phyloP scores from a whole-genome alignment of 2,329 filamentous ascomycete genomes.

The Chaetomium strumarium region DNA sequence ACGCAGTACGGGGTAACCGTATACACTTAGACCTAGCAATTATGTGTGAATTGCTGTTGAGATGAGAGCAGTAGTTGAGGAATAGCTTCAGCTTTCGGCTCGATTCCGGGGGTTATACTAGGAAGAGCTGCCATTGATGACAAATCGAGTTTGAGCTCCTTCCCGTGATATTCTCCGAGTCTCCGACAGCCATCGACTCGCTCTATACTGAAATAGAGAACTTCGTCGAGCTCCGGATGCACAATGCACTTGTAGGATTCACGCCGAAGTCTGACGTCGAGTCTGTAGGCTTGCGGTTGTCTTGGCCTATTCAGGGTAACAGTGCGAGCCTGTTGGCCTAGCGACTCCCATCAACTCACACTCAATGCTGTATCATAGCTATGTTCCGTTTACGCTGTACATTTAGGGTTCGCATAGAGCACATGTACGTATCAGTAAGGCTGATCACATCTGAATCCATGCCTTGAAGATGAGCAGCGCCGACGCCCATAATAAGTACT shows the following conservation, averaged over 20 bases:
- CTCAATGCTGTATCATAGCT: too few relatives aligned
- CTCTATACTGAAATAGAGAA: not conserved
- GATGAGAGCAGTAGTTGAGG: not conserved
- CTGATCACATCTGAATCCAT: too few relatives aligned
- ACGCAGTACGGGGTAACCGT: not conserved
- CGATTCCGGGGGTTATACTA: not conserved
- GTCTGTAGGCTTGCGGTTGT: not conserved
- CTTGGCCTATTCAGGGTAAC: not conserved
- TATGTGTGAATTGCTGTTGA: not conserved
- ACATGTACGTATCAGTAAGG: too few relatives aligned
- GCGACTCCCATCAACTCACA: too few relatives aligned
- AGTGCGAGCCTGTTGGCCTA: too few relatives aligned
- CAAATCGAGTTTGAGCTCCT: not conserved
- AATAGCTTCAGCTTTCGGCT: not conserved
- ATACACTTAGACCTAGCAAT: too few relatives aligned
- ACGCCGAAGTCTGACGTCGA: too few relatives aligned
- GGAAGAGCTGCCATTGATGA: constrained; percentile 1
- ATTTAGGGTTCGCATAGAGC: too few relatives aligned
- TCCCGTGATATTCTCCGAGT: not conserved
- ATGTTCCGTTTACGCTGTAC: too few relatives aligned
- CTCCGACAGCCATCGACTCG: not conserved
- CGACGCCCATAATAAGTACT: too few relatives aligned
- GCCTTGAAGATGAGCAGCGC: too few relatives aligned
- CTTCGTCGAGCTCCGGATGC: not conserved
- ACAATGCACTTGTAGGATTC: not conserved